Percentiles rank a stretch among this genome's conserved stretches.
Conservation (phyloP, 768 basidiomycete genomes). For the Lactifluus subvellereus region DNA sequence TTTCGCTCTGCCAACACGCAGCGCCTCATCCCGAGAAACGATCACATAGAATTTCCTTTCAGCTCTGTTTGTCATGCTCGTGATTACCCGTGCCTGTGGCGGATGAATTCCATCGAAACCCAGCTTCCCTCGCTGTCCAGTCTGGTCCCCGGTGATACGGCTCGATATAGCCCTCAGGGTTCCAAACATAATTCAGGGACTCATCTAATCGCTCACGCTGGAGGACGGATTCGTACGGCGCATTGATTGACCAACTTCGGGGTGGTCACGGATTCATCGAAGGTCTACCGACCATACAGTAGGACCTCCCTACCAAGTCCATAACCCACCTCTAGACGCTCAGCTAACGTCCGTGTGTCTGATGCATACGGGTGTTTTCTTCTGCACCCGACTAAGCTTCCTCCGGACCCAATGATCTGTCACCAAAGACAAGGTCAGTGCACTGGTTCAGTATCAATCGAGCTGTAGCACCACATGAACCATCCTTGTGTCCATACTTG, state of each 20-base stretch:
- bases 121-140: neutral
- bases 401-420: neutral
- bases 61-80: neutral
- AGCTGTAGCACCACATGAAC: neutral
- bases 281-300: neutral
- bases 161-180: neutral
- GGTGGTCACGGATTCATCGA: neutral
- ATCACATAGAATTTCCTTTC: neutral
- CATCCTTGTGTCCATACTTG: neutral
- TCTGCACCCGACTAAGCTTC: neutral
- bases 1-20: constrained; percentile 23
- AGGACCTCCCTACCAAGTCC: neutral
- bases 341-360: neutral
- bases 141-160: constrained; percentile 14
- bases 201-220: neutral
- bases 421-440: too few relatives aligned
- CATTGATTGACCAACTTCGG: neutral
- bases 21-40: constrained; percentile 15
- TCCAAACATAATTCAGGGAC: neutral
- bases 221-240: neutral
- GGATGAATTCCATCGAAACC: constrained; percentile 3
- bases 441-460: neutral
- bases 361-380: neutral
- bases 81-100: constrained; percentile 20
- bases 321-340: neutral